phyloP scores from a whole-genome alignment of 2,329 filamentous ascomycete genomes.

The Pseudogymnoascus sp. region DNA sequence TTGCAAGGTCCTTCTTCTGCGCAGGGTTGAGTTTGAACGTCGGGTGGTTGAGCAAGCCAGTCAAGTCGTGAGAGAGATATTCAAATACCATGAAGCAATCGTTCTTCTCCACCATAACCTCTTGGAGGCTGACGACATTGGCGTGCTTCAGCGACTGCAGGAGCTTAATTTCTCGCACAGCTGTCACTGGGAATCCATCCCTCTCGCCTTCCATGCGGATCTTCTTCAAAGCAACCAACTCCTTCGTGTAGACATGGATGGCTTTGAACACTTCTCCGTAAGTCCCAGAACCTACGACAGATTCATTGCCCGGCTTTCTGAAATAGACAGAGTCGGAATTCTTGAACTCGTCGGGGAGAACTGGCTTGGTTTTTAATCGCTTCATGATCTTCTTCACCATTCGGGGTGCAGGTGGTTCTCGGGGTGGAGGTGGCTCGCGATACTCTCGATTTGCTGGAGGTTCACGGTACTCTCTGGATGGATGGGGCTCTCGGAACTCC shows the following conservation, averaged over 20 bases:
- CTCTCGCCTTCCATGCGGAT: conserved; percentile 91
- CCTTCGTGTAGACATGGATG: conserved; percentile 83
- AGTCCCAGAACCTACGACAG: conserved; percentile 88
- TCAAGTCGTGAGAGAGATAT: conserved; percentile 92
- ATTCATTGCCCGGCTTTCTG: conserved; percentile 94
- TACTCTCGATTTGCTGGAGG: neutral
- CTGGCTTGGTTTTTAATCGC: conserved; percentile 62
- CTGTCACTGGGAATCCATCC: conserved; percentile 85
- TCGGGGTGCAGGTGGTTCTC: conserved; percentile 34
- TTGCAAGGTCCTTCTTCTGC: conserved; percentile 88
- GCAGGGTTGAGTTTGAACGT: conserved; percentile 74
- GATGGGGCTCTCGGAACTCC: neutral
- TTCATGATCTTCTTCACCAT: conserved; percentile 61
- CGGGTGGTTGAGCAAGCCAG: conserved; percentile 88
- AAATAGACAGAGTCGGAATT: conserved; percentile 86
- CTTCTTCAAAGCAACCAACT: conserved; percentile 76
- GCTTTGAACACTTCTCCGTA: conserved; percentile 95
- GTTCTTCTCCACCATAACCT: conserved; percentile 97
- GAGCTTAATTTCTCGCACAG: conserved; percentile 83
- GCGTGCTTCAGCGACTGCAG: conserved; percentile 76
- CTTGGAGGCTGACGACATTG: conserved; percentile 75
- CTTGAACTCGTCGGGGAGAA: conserved; percentile 61
- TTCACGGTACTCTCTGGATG: neutral
- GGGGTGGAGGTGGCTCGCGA: conserved; percentile 28
- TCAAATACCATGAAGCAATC: conserved; percentile 99